These are phyloP conservation scores for Epichloe typhina DNA, from an alignment of 2,329 filamentous ascomycete species.

Conservation along the genomic window DNA sequence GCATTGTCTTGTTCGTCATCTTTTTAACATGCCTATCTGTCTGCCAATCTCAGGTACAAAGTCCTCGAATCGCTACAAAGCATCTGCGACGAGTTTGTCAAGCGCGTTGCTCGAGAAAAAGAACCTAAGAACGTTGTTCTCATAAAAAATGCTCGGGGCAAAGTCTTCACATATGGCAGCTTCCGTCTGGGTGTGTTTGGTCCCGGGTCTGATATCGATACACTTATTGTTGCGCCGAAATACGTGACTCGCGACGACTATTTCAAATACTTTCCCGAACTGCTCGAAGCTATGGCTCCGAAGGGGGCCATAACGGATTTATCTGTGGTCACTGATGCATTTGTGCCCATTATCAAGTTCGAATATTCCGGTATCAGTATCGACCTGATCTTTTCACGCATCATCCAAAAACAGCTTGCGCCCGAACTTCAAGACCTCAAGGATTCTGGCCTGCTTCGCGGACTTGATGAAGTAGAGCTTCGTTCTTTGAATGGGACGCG, in stretches of 20 bases:
- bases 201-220: slow-evolving; percentile 95
- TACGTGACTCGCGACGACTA: slow-evolving; percentile 84
- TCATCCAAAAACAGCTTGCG: slow-evolving; percentile 59
- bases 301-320: slow-evolving; percentile 73
- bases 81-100: slow-evolving; percentile 78
- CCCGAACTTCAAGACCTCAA: slow-evolving; percentile 55
- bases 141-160: slow-evolving; percentile 73
- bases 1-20: background rate
- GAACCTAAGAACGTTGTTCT: slow-evolving; percentile 60
- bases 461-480: slow-evolving; percentile 74
- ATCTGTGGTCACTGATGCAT: slow-evolving; percentile 75
- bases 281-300: slow-evolving; percentile 64
- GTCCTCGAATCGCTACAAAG: slow-evolving; percentile 66
- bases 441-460: slow-evolving; percentile 73
- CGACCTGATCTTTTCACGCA: slow-evolving; percentile 78
- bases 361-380: slow-evolving; percentile 85
- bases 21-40: background rate
- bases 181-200: slow-evolving; percentile 90
- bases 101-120: slow-evolving; percentile 61
- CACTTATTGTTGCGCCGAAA: slow-evolving; percentile 80
- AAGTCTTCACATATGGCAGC: slow-evolving; percentile 92
- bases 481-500: slow-evolving; percentile 87
- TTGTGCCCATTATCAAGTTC: slow-evolving; percentile 95
- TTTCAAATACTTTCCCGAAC: slow-evolving; percentile 74
- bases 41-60: slow-evolving; percentile 37